phyloP scores from a whole-genome alignment of 139 green algal genomes.

The Chlamydomonas schloesseri region DNA sequence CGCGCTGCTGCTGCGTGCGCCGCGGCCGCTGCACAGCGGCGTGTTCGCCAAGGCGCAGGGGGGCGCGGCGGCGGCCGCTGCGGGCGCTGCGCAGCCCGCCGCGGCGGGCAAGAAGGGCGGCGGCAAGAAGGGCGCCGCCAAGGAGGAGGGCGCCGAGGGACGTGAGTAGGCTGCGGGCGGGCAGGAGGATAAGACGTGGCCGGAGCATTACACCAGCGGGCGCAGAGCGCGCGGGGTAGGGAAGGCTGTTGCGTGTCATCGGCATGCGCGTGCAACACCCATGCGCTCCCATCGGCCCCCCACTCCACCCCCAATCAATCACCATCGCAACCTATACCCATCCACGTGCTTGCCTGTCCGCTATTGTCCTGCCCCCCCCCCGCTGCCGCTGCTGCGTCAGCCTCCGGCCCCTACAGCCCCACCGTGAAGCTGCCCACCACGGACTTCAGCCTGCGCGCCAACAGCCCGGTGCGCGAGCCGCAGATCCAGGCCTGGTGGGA shows the following conservation, averaged over 20 bases:
- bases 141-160: slow-evolving; percentile 26
- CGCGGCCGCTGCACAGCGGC: background rate
- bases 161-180: background rate
- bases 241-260: too few relatives aligned
- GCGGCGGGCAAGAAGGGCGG: slow-evolving; percentile 37
- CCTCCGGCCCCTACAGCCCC: slow-evolving; percentile 76
- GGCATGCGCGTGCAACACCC: background rate
- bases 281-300: background rate
- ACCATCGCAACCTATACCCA: background rate
- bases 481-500: slow-evolving; percentile 95
- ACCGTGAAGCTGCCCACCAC: slow-evolving; percentile 95
- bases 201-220: too few relatives aligned
- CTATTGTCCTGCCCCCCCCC: background rate
- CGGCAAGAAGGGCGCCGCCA: background rate
- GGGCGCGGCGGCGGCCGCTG: background rate
- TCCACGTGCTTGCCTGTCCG: background rate
- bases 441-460: slow-evolving; percentile 95
- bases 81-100: background rate
- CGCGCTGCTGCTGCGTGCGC: background rate
- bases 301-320: background rate
- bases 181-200: too few relatives aligned
- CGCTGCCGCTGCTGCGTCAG: background rate
- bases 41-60: background rate
- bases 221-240: too few relatives aligned
- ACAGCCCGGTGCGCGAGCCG: slow-evolving; percentile 90